A percentile compares a stretch with the other conserved stretches of the same genome.
Conservation (phyloP, 495 filamentous ascomycete species). For the Xylaria palmicola region DNA sequence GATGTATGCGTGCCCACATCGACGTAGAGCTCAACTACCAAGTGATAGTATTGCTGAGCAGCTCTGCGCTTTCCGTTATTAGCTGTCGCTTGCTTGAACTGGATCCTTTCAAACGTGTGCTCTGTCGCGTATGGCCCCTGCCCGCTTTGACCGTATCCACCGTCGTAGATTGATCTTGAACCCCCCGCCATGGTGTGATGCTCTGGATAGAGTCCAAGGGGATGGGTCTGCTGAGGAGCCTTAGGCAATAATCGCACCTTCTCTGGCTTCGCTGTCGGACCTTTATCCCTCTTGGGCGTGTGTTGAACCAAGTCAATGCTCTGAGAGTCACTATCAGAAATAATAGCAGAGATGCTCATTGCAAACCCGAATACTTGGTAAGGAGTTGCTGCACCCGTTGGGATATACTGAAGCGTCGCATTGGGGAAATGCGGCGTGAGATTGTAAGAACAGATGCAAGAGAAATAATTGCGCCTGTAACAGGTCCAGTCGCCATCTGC, state of each 20-base stretch:
- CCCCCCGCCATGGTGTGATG: constrained; percentile 38
- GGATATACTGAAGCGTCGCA: constrained; percentile 39
- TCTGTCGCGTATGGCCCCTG: constrained; percentile 49
- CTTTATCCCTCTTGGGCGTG: constrained; percentile 93
- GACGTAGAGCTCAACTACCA: constrained; percentile 85
- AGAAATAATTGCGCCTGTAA: constrained; percentile 93
- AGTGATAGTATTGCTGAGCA: constrained; percentile 90
- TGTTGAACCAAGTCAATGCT: constrained; percentile 87
- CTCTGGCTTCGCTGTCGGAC: constrained; percentile 75
- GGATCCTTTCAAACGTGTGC: constrained; percentile 86
- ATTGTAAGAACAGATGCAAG: constrained; percentile 78
- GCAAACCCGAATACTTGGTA: constrained; percentile 66
- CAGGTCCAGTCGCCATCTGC: constrained; percentile 91
- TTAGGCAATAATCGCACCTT: constrained; percentile 69
- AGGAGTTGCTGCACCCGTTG: constrained; percentile 32
- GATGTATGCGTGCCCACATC: constrained; percentile 57
- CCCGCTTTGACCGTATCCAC: constrained; percentile 35
- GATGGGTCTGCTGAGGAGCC: constrained; percentile 51
- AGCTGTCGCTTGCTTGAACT: constrained; percentile 94
- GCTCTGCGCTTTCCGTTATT: constrained; percentile 94
- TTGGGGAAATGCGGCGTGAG: constrained; percentile 50
- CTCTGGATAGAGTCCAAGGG: constrained; percentile 31
- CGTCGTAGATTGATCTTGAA: constrained; percentile 39
- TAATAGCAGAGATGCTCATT: constrained; percentile 84
- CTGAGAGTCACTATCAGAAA: constrained; percentile 75